A percentile compares a stretch with the other conserved stretches of the same genome.
Evolutionary conservation across 2,329 filamentous ascomycete genomes (phyloP).

Genomic region (Pyrenophora seminiperda): DNA sequence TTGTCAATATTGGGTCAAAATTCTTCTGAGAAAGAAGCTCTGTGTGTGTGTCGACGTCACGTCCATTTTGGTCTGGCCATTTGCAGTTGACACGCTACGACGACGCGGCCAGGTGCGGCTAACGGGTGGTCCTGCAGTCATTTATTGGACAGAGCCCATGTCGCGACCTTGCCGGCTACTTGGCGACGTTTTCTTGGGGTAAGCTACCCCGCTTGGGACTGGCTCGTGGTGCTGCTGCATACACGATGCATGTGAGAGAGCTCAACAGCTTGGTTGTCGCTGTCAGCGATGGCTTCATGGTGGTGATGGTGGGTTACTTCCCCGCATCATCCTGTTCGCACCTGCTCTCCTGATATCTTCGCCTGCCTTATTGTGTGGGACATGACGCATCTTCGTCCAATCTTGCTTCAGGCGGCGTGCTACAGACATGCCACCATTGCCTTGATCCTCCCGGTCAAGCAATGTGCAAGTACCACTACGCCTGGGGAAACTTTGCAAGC

Average conservation of each 20-base stretch:
- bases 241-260: conserved; percentile 24
- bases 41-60: conserved; percentile 18
- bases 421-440: conserved; percentile 6
- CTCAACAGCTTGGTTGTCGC: conserved; percentile 32
- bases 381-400: neutral
- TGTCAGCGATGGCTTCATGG: conserved; percentile 13
- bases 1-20: neutral
- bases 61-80: conserved; percentile 9
- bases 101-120: conserved; percentile 14
- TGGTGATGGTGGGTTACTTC: conserved; percentile 3
- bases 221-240: conserved; percentile 26
- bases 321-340: conserved; percentile 6
- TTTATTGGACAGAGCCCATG: conserved; percentile 19
- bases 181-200: conserved; percentile 14
- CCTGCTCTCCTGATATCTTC: conserved; percentile 13
- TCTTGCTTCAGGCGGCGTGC: neutral
- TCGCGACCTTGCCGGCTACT: conserved; percentile 17
- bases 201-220: conserved; percentile 35
- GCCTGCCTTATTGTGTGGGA: neutral
- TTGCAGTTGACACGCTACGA: conserved; percentile 15
- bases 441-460: neutral
- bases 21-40: too few species aligned
- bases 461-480: conserved; percentile 2
- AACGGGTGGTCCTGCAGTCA: conserved; percentile 21
- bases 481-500: conserved; percentile 3